Percentiles rank a stretch among this genome's conserved stretches.
Conservation (phyloP, 305 asterid species). For the Fraxinus nigra region DNA sequence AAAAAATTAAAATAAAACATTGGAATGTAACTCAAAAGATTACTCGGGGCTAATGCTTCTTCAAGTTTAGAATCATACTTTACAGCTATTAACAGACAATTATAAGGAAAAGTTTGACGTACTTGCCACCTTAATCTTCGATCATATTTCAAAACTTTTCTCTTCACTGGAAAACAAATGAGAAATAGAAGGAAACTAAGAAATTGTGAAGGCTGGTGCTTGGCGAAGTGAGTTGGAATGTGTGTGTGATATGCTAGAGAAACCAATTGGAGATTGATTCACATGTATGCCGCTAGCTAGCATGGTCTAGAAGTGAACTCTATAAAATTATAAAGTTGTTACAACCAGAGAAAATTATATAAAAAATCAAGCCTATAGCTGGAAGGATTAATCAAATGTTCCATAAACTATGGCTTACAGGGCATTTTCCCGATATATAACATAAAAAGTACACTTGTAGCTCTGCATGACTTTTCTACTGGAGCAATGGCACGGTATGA, state of each 20-base stretch:
- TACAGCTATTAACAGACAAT: neutral
- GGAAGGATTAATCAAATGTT: neutral
- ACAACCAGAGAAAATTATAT: neutral
- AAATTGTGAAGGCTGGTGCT: neutral
- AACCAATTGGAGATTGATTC: neutral
- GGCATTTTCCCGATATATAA: neutral
- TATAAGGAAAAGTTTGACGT: neutral
- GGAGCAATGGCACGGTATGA: neutral
- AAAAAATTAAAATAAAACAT: neutral
- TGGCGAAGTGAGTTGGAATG: neutral
- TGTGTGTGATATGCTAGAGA: neutral
- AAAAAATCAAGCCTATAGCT: neutral
- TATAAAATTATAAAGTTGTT: neutral
- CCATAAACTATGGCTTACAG: neutral
- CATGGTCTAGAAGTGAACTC: neutral
- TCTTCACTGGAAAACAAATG: neutral
- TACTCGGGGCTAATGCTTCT: neutral
- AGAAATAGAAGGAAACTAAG: neutral
- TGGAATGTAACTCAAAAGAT: neutral
- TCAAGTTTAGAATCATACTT: neutral
- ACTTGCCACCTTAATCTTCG: neutral
- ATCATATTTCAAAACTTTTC: neutral
- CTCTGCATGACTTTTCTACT: neutral
- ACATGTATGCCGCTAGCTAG: neutral
- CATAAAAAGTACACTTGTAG: neutral